Base-by-base conservation (phyloP, 768 basidiomycete genomes). In the Termitomyces sp. region DNA sequence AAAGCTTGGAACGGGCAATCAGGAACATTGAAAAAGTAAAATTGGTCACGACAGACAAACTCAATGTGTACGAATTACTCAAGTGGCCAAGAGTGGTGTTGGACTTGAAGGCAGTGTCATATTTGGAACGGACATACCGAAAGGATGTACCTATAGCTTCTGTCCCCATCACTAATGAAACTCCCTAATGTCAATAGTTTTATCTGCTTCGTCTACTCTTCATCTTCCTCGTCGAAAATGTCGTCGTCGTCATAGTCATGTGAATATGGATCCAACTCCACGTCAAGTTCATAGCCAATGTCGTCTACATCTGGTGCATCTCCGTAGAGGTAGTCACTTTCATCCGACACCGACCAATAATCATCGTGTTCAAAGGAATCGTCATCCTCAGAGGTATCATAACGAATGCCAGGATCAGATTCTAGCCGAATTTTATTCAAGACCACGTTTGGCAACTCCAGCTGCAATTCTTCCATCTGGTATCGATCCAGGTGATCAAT, bases 51-150 rank as follows among this genome's bases (percentile, higher is more conserved):
- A 84, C 83, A 17, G 73, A 83, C 40, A 81, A 91, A 47, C 73
- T 92, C 54, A 83, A 78, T 21, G 86, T 96, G 15, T 95, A 91
- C 71, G 89, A 96, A 65, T 68, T 91, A 42, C 71, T 98, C 65
- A 89, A 84, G 70, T 92, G 92, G 84, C 83, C 85, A 56, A 83
- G 89, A 64, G 71, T 94, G 31, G 77, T 97, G 37, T 65, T 98
- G 67, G 95, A 98, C 66, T 66, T 88, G 58, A 80, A 83, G 53
- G 92, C 93, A 3, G 85, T 94, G n/a, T 85, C 93, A 38, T 81
- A 78, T 63, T 79, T 94, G 45, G 89, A 91, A 70, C 75, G 76
- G 62, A 80, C 75, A 44, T 73, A 91, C 30, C 75, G 78, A 59
- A 85, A 84, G 63, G 64, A 72, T 56, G 68, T 73, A 31, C 72